phyloP scores from a whole-genome alignment of 495 filamentous ascomycete genomes.

The Penicillium robsamsonii region DNA sequence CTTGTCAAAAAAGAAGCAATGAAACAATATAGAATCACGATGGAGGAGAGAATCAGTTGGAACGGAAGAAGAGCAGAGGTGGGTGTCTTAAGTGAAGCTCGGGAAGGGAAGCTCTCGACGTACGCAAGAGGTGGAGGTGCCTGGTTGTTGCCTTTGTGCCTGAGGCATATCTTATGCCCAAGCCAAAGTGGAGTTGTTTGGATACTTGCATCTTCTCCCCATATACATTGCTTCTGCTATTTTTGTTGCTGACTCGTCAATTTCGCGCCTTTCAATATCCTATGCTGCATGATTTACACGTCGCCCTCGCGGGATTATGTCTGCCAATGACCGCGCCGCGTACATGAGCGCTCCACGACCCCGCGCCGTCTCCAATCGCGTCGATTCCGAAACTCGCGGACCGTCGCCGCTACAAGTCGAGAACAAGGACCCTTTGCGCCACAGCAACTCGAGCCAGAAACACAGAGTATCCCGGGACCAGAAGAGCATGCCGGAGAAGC shows the following conservation, averaged over 20 bases:
- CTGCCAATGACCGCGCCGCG: constrained; percentile 46
- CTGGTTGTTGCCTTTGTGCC: constrained; percentile 26
- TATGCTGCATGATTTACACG: constrained; percentile 27
- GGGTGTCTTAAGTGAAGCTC: constrained; percentile 37
- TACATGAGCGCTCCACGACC: constrained; percentile 48
- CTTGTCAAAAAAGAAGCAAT: constrained; percentile 5
- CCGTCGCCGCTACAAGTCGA: constrained; percentile 36
- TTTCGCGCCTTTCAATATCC: not conserved
- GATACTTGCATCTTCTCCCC: constrained; percentile 11
- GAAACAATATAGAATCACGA: constrained; percentile 12
- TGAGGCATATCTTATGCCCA: constrained; percentile 28
- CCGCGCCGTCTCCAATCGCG: constrained; percentile 47
- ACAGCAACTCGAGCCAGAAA: constrained; percentile 38
- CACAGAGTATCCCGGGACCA: constrained; percentile 34
- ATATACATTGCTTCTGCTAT: constrained; percentile 4
- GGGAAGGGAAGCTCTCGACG: constrained; percentile 32
- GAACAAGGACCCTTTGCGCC: constrained; percentile 37
- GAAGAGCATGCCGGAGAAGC: constrained; percentile 35
- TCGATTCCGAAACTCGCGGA: constrained; percentile 40
- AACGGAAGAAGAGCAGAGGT: constrained; percentile 24
- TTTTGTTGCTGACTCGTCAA: not conserved
- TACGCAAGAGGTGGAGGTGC: constrained; percentile 46
- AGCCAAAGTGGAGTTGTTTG: constrained; percentile 22
- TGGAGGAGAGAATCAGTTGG: constrained; percentile 12
- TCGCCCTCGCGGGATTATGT: constrained; percentile 38